These are phyloP conservation scores for Paramecium sexaurelia DNA, from an alignment of 73 alveolate genomes.

Conservation along the genomic window DNA sequence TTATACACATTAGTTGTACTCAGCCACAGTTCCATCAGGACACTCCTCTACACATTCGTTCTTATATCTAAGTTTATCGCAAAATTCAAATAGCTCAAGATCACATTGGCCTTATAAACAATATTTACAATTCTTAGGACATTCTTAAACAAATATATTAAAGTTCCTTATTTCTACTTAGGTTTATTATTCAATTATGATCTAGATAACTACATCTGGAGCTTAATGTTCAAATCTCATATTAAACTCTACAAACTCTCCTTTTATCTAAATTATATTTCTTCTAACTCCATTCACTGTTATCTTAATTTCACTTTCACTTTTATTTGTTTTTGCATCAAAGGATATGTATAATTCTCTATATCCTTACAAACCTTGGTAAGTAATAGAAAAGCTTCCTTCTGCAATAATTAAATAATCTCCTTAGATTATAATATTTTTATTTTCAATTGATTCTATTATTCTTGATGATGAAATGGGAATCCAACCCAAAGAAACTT, in stretches of 20 bases:
- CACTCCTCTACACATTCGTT: background rate
- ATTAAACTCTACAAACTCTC: background rate
- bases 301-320: background rate
- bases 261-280: background rate
- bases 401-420: background rate
- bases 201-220: background rate
- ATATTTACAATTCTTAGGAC: background rate
- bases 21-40: background rate
- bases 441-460: background rate
- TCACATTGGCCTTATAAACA: background rate
- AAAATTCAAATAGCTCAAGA: background rate
- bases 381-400: background rate
- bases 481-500: background rate
- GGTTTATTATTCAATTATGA: background rate
- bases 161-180: background rate
- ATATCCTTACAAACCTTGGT: background rate
- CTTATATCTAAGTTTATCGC: background rate
- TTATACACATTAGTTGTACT: background rate
- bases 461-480: background rate
- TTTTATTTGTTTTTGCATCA: background rate
- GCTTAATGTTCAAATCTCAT: conserved; percentile 4
- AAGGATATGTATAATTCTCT: background rate
- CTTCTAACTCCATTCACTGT: conserved; percentile 8
- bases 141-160: background rate
- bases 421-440: background rate